Evolutionary conservation across 306 rosid genomes (phyloP).

Genomic region (Castanea crenata): DNA sequence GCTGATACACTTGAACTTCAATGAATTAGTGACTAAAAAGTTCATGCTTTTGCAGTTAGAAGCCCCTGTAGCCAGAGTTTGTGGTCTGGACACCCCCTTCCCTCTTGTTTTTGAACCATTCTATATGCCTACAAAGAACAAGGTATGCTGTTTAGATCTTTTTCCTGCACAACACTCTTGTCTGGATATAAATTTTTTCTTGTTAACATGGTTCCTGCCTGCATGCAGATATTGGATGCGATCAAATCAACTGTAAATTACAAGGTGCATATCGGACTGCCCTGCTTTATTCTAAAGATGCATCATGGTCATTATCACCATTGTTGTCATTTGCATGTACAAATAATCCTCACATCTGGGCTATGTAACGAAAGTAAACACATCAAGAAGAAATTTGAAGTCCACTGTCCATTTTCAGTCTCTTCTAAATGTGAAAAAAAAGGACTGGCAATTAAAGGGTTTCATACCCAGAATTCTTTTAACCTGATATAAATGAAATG

Average conservation of each 20-base stretch:
- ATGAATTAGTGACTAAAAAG: background rate
- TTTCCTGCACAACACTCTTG: background rate
- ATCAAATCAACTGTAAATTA: slow-evolving; percentile 78
- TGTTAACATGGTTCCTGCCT: slow-evolving; percentile 18
- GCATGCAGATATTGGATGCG: slow-evolving; percentile 92
- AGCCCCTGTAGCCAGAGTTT: slow-evolving; percentile 90
- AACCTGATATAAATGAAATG: background rate
- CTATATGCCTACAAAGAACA: slow-evolving; percentile 92
- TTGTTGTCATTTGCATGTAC: background rate
- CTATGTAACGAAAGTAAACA: background rate
- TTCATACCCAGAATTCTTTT: background rate
- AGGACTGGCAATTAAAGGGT: background rate
- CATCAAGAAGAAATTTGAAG: background rate
- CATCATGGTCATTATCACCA: background rate
- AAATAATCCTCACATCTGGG: background rate
- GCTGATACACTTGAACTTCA: slow-evolving; percentile 3
- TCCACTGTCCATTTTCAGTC: background rate
- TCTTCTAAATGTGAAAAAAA: background rate
- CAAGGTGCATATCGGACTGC: slow-evolving; percentile 13
- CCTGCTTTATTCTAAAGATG: background rate
- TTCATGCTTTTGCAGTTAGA: slow-evolving; percentile 58
- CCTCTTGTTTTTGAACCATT: slow-evolving; percentile 96
- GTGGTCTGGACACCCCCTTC: slow-evolving; percentile 95
- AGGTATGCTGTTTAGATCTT: slow-evolving; percentile 40
- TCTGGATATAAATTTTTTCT: background rate